A percentile compares a stretch with the other conserved stretches of the same genome.
These are phyloP conservation scores for Sechiopsis laciniata DNA, from an alignment of 306 rosid genomes.

Conservation along the genomic window DNA sequence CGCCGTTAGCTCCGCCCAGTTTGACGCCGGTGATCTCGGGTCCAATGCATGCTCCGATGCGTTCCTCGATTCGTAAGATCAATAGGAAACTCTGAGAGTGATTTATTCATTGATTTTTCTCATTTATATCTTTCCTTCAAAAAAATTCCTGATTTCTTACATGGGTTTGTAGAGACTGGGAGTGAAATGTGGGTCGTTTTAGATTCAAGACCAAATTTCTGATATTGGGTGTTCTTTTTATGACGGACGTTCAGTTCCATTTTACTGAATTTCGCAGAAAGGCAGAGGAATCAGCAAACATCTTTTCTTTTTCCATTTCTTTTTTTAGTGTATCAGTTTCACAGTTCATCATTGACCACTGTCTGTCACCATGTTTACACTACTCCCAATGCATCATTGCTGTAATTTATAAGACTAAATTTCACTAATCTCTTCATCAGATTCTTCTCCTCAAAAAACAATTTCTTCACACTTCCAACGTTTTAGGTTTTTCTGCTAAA, in stretches of 20 bases:
- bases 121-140: neutral
- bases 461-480: neutral
- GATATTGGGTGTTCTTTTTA: neutral
- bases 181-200: neutral
- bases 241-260: slow-evolving; percentile 13
- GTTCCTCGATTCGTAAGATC: slow-evolving; percentile 8
- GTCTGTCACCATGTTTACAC: slow-evolving; percentile 8
- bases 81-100: slow-evolving; percentile 12
- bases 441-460: too few species aligned
- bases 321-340: slow-evolving; percentile 2
- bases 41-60: slow-evolving; percentile 46
- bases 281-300: slow-evolving; percentile 1
- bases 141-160: neutral
- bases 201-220: neutral
- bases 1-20: slow-evolving; percentile 49
- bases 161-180: slow-evolving; percentile 18
- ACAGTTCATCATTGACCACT: slow-evolving; percentile 11
- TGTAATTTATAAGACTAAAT: slow-evolving; percentile 2
- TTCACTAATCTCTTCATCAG: too few species aligned
- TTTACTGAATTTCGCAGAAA: slow-evolving; percentile 11
- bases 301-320: neutral
- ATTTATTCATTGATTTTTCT: neutral
- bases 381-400: slow-evolving; percentile 5
- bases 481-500: too few species aligned
- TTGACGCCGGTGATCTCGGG: slow-evolving; percentile 39